Evolutionary conservation across 805 yeast species (phyloP), one percentile per base, ranked within the genome.

Genomic region (Lipomyces yamadae): DNA sequence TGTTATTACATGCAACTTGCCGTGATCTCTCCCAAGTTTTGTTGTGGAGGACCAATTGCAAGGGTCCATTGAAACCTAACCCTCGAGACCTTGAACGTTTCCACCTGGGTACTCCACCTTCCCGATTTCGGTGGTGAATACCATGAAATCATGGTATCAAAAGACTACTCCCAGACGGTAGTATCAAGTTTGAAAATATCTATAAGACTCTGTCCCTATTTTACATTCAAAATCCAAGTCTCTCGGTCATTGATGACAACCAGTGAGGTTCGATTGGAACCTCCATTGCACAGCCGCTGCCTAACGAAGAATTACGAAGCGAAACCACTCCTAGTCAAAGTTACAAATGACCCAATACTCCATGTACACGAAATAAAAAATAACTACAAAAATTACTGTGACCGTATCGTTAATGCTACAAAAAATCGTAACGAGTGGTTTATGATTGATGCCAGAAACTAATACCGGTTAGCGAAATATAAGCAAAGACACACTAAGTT

Each of bases 361-460:
- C 34, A 53, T 53, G 18, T 53, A 11, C 34, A 5, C 15, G 18
- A 29, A 6, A 53, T 8, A 15, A 15, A 53, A 6, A 32, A 8
- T 1, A 53, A 53, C 15, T 53, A 18, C 29, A 15, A 53, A 15
- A 15, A 42, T 42, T 37, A 15, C 48, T 4, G 24, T 42, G 39
- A 37, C 39, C 39, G 13, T 37, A 37, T 37, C 39, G 4, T 42
- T 3, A 42, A 42, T 42, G 48, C 48, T 42, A 13, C 6, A 15
- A 42, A 42, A 42, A 5, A 15, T 42, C 48, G 24, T 42, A 42
- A 15, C 2, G 48, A n/a, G 10, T 7, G 55, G 29, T 33, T 57
- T 18, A 53, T 30, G 30, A 58, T 34, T 66, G 70, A 58, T 66
- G 70, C 70, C 70, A 66, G 37, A 66, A 66, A 56, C 68, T 65